Base-by-base conservation (phyloP, 1,139 yeast species). In the Sugiyamaella xylanicola region DNA sequence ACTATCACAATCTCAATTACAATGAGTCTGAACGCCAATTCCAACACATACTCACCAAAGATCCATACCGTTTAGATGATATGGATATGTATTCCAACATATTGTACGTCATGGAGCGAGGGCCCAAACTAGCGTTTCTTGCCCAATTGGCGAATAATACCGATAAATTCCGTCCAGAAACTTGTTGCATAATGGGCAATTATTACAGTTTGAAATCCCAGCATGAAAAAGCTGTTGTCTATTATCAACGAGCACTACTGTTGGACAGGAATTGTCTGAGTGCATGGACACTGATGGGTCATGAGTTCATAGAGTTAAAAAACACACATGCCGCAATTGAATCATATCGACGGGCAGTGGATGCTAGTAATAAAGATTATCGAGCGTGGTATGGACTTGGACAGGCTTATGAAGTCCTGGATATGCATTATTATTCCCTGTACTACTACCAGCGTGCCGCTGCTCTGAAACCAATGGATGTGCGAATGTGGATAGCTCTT, bases 271-370 rank as follows among this genome's bases (percentile, higher is more conserved):
- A 84, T 63, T 90, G 95, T 64, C 76, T 92, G 17, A 84, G 92
- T 63, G 98, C 99, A 0, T 95, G 99, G 98, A 93, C 98, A 0
- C 77, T 95, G 57, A 92, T 95, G 97, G 99, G 99, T 11, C 99
- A 95, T 72, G 99, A 95, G 72, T 95, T 90, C 74, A 96, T 95
- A 11, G 99, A 95, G 70, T 78, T 93, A 63, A 92, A 93, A 66
- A 95, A 95, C 72, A 87, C 97, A 0, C 97, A 95, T 70, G 98
- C 99, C 0, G 99, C 99, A 0, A 93, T 95, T 54, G 98, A 93
- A 73, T 86, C 96, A 55, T 95, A 95, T 68, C 76, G 99, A 62
- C 77, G 96, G 51, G 99, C 99, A 0, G 95, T 92, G 8, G 93
- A 91, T 68, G 86, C 92, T 5, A 90, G 90, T 65, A 82, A 85